phyloP scores from a whole-genome alignment of 306 rosid genomes.

The Quercus rubra region DNA sequence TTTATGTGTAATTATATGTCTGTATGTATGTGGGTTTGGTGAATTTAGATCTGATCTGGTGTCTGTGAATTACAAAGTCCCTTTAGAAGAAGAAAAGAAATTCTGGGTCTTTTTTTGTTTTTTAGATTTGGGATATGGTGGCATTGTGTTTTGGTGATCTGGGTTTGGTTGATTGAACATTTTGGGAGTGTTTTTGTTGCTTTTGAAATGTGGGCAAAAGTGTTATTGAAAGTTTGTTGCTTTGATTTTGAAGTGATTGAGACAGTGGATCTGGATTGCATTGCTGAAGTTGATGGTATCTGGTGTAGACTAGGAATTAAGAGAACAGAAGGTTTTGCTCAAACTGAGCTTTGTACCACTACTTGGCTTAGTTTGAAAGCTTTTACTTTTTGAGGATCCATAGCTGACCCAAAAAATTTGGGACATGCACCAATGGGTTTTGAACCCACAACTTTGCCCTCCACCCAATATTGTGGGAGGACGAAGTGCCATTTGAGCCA shows the following conservation, averaged over 20 bases:
- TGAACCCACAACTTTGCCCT: no score
- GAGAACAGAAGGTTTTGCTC: not conserved
- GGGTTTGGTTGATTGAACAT: not conserved
- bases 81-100: not conserved
- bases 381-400: not conserved
- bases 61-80: not conserved
- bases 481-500: no score
- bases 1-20: no score
- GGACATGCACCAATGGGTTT: no score
- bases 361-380: not conserved
- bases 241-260: not conserved
- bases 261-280: not conserved
- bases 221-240: not conserved
- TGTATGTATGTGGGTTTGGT: not conserved
- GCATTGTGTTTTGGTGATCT: not conserved
- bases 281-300: not conserved
- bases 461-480: no score
- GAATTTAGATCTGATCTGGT: slow-evolving; percentile 37
- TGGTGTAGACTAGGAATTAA: not conserved
- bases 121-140: not conserved
- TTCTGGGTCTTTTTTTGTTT: not conserved
- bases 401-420: no score
- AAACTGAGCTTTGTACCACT: not conserved
- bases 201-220: not conserved
- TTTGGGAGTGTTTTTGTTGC: not conserved